A percentile compares a stretch with the other conserved stretches of the same genome.
These are phyloP conservation scores for Penicillium sp. DNA, from an alignment of 2,329 filamentous ascomycete species.

Conservation along the genomic window DNA sequence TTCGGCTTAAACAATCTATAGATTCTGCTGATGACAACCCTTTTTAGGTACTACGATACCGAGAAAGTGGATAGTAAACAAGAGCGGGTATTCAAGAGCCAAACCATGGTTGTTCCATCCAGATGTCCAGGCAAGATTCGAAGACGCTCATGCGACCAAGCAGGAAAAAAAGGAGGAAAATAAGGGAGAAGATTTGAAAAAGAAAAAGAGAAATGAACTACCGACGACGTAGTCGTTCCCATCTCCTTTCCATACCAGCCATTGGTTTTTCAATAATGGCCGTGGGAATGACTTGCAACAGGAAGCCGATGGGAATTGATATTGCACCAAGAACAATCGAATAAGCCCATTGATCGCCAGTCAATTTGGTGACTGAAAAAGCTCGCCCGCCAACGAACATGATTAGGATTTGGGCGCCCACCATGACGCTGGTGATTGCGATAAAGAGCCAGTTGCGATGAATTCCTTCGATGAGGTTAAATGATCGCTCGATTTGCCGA, in stretches of 20 bases:
- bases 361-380: slow-evolving; percentile 53
- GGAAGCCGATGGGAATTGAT: slow-evolving; percentile 50
- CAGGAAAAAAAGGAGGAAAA: not conserved
- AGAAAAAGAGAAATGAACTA: not conserved
- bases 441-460: slow-evolving; percentile 59
- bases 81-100: too few species aligned
- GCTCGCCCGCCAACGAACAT: slow-evolving; percentile 58
- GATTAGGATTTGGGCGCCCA: slow-evolving; percentile 58
- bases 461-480: slow-evolving; percentile 62
- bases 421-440: slow-evolving; percentile 57
- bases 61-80: too few species aligned
- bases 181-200: not conserved
- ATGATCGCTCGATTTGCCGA: slow-evolving; percentile 61
- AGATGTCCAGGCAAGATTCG: not conserved
- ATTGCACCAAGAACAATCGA: slow-evolving; percentile 51
- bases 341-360: slow-evolving; percentile 56
- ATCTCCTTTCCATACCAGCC: not conserved
- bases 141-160: not conserved
- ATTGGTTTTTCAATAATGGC: slow-evolving; percentile 6
- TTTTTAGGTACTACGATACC: too few species aligned
- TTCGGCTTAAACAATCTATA: too few species aligned
- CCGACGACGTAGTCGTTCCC: not conserved
- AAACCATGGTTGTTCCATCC: too few species aligned
- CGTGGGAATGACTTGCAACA: slow-evolving; percentile 1
- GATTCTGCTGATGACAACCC: too few species aligned